These are phyloP conservation scores for Trapa incisa DNA, from an alignment of 345 rosid species.

Conservation along the genomic window DNA sequence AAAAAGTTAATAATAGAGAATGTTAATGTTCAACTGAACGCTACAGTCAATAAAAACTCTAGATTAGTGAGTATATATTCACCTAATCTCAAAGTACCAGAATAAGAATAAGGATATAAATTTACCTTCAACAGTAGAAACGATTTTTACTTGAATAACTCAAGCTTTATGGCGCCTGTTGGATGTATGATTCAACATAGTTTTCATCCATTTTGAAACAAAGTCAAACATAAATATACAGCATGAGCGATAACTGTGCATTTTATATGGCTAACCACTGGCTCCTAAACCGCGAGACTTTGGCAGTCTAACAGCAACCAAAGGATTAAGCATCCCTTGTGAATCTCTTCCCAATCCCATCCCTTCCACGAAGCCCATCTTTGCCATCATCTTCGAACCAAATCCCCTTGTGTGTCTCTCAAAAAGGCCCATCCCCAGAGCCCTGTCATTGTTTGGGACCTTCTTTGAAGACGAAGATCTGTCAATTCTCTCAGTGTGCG, in stretches of 20 bases:
- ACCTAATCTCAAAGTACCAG: no score
- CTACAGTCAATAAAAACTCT: no score
- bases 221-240: no score
- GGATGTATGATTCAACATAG: no score
- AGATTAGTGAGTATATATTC: no score
- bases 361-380: slow-evolving; percentile 88
- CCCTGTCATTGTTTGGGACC: slow-evolving; percentile 16
- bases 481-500: neutral
- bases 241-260: neutral
- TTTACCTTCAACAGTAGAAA: no score
- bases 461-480: neutral
- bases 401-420: slow-evolving; percentile 86
- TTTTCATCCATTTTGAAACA: no score
- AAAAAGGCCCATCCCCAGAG: slow-evolving; percentile 45
- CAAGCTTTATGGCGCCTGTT: no score
- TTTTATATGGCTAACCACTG: slow-evolving; percentile 1
- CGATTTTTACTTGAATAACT: no score
- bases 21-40: no score
- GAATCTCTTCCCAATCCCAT: slow-evolving; percentile 66
- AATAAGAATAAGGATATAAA: no score
- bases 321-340: slow-evolving; percentile 61
- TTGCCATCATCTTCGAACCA: slow-evolving; percentile 84
- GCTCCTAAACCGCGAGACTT: slow-evolving; percentile 72
- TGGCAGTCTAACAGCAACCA: slow-evolving; percentile 45
- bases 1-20: no score